These are phyloP conservation scores for Microcera coccophila DNA, from an alignment of 2,329 filamentous ascomycete species.

Conservation along the genomic window DNA sequence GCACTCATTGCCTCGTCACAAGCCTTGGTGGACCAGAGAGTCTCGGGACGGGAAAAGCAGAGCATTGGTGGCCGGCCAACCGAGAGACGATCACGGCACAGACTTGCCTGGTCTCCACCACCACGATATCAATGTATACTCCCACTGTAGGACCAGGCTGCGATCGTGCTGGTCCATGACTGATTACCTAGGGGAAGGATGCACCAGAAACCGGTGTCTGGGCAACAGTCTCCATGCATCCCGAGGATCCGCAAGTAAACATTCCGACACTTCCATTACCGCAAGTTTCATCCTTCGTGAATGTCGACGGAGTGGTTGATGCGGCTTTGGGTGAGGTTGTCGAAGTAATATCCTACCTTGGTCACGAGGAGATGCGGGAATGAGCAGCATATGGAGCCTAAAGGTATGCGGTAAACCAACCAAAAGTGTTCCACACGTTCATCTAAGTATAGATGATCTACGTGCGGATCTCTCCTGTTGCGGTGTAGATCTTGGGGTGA, in stretches of 20 bases:
- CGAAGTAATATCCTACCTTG: conserved; percentile 51
- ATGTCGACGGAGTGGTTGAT: neutral
- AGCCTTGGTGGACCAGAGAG: no score
- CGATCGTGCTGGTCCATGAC: no score
- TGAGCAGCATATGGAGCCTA: conserved; percentile 43
- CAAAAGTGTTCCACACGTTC: conserved; percentile 39
- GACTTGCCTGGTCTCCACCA: no score
- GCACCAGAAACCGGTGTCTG: conserved; percentile 34
- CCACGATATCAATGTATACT: no score
- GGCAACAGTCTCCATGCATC: conserved; percentile 38
- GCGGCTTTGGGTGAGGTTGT: conserved; percentile 31
- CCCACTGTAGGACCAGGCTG: no score
- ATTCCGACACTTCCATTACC: conserved; percentile 25
- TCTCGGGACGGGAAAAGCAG: no score
- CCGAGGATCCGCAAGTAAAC: conserved; percentile 33
- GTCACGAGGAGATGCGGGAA: conserved; percentile 30
- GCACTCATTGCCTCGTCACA: no score
- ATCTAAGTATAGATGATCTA: conserved; percentile 44
- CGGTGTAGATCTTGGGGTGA: conserved; percentile 39
- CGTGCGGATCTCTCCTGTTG: conserved; percentile 29
- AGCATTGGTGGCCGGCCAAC: no score
- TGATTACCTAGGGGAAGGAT: conserved; percentile 2
- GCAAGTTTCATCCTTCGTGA: conserved; percentile 29
- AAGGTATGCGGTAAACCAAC: conserved; percentile 40
- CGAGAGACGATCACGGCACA: no score